These are phyloP conservation scores for Flaveria bidentis DNA, from an alignment of 129 eudicot species.

Conservation along the genomic window DNA sequence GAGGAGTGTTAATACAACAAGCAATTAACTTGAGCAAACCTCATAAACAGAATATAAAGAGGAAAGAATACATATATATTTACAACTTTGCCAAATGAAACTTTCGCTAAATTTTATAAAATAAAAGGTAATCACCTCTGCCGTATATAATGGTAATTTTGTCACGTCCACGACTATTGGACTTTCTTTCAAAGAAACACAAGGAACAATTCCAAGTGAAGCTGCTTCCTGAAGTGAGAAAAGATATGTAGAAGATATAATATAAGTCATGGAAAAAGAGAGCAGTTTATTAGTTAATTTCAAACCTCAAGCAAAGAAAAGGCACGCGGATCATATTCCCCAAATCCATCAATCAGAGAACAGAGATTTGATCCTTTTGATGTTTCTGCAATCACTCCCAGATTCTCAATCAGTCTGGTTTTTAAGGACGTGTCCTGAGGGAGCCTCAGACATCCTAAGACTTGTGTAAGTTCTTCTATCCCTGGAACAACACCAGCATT, in stretches of 20 bases:
- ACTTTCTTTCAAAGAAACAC: constrained; percentile 59
- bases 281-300: background rate
- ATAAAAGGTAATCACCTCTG: constrained; percentile 52
- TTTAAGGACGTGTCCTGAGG: constrained; percentile 75
- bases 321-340: constrained; percentile 95
- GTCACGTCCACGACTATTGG: constrained; percentile 78
- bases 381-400: constrained; percentile 56
- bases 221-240: constrained; percentile 77
- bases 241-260: background rate
- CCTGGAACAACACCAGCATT: constrained; percentile 70
- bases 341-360: constrained; percentile 89
- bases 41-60: constrained; percentile 6
- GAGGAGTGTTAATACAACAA: constrained; percentile 32
- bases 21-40: constrained; percentile 14
- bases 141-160: constrained; percentile 54
- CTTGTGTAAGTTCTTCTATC: constrained; percentile 72
- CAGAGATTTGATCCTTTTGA: constrained; percentile 66
- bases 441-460: constrained; percentile 84
- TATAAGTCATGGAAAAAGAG: background rate
- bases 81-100: background rate
- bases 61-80: background rate
- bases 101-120: background rate
- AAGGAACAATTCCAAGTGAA: constrained; percentile 83
- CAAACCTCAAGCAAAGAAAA: constrained; percentile 84
- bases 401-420: constrained; percentile 68